Percentiles rank a stretch among this genome's conserved stretches.
phyloP scores from a whole-genome alignment of 2,329 filamentous ascomycete genomes.

The Colletotrichum sp. region DNA sequence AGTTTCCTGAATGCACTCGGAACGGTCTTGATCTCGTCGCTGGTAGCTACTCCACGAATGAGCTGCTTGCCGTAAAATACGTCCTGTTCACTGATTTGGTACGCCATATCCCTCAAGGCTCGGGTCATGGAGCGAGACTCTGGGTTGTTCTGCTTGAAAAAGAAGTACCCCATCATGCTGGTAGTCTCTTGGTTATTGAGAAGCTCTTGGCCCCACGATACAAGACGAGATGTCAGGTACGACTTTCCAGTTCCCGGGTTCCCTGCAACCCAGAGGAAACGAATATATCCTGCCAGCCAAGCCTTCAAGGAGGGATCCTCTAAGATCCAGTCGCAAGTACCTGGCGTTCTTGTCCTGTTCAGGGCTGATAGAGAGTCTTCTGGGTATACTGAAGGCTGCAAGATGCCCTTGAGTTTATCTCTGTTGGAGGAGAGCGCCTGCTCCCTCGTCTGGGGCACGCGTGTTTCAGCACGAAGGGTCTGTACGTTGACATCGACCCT shows the following conservation, averaged over 20 bases:
- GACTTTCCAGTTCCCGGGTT: constrained; percentile 52
- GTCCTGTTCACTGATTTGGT: constrained; percentile 50
- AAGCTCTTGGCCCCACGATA: constrained; percentile 41
- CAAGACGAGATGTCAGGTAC: constrained; percentile 46
- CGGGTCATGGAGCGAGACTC: constrained; percentile 48
- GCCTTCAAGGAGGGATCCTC: constrained; percentile 39
- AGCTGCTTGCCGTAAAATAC: constrained; percentile 47
- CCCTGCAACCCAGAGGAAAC: constrained; percentile 47
- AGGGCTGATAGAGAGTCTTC: constrained; percentile 46
- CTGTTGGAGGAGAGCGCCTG: constrained; percentile 33
- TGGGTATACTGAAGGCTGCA: constrained; percentile 46
- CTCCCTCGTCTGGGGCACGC: constrained; percentile 26
- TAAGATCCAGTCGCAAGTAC: constrained; percentile 51
- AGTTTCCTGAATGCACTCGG: constrained; percentile 47
- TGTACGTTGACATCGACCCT: constrained; percentile 35
- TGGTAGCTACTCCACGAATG: constrained; percentile 33
- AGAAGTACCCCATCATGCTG: constrained; percentile 46
- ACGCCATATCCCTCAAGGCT: constrained; percentile 49
- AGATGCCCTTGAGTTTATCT: constrained; percentile 41
- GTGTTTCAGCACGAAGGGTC: constrained; percentile 35
- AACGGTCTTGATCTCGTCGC: constrained; percentile 46
- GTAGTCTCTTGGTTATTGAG: constrained; percentile 22
- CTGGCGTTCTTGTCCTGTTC: constrained; percentile 39
- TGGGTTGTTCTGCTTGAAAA: constrained; percentile 51
- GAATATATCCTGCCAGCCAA: constrained; percentile 42